Conservation (phyloP, 2,329 filamentous ascomycete genomes). For the Penicillium sp. region DNA sequence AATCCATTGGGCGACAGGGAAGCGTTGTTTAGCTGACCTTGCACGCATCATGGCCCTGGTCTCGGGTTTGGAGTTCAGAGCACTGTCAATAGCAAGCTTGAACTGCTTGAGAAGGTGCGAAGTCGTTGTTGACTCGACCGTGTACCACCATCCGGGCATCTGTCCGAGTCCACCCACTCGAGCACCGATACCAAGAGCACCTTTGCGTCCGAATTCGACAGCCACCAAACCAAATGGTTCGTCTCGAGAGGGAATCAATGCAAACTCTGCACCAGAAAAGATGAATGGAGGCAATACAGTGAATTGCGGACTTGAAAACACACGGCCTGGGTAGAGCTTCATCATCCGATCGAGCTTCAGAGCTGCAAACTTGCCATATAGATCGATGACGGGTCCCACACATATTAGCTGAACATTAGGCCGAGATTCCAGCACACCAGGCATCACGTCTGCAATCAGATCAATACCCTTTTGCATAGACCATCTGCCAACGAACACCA, state of each 20-base stretch:
- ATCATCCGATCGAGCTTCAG: slow-evolving; percentile 69
- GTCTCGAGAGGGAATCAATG: slow-evolving; percentile 70
- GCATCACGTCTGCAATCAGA: slow-evolving; percentile 71
- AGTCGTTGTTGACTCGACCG: slow-evolving; percentile 68
- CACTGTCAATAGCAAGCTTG: slow-evolving; percentile 67
- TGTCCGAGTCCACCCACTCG: slow-evolving; percentile 71
- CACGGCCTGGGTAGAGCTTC: slow-evolving; percentile 68
- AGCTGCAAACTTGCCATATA: slow-evolving; percentile 71
- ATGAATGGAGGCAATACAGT: slow-evolving; percentile 70
- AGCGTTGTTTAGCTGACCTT: slow-evolving; percentile 68
- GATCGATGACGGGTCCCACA: slow-evolving; percentile 69
- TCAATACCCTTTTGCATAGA: slow-evolving; percentile 73
- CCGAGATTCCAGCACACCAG: slow-evolving; percentile 65
- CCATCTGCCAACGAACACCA: slow-evolving; percentile 74
- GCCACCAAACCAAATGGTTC: slow-evolving; percentile 73
- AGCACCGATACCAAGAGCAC: slow-evolving; percentile 69
- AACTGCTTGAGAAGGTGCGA: slow-evolving; percentile 70
- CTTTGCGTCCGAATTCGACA: slow-evolving; percentile 72
- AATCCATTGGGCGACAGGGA: slow-evolving; percentile 71
- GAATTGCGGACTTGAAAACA: slow-evolving; percentile 72
- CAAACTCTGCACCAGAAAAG: slow-evolving; percentile 72
- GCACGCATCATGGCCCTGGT: slow-evolving; percentile 68
- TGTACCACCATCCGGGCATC: slow-evolving; percentile 76
- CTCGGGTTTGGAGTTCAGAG: slow-evolving; percentile 62
- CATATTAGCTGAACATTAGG: slow-evolving; percentile 67